Base-by-base conservation (phyloP, 2,329 filamentous ascomycete genomes). In the Xylariaceae sp. region DNA sequence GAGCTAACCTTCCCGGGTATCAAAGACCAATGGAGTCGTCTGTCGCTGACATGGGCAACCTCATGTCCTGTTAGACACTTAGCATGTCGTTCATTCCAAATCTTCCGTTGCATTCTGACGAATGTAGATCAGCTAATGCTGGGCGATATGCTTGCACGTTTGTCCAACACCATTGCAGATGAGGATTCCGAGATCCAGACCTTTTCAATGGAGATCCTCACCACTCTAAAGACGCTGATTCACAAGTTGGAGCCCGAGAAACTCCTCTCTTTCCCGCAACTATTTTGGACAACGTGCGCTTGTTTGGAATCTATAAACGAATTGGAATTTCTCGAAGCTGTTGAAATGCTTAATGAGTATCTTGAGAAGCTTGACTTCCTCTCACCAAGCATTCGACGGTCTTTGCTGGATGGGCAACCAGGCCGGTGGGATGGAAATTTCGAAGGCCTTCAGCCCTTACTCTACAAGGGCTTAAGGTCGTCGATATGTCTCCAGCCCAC, bases 281-380 rank as follows among this genome's bases (percentile, higher is more conserved):
- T 98, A 1, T 97, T 98, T 65, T 98, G 94, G 94, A 95, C 91
- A 1, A 95, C 88, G 0, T 96, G 90, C 56, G 93, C 93, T 9
- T 98, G 93, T 60, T 70, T 98, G 16, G 90, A 97, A 57, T 97
- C 93, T 0, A 95, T 97, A 57, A 95, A 97, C 50, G 94, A 98
- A 64, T 79, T 85, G 17, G 93, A 98, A 58, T 98, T 95, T 49
- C 78, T 93, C 47, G 93, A 96, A 60, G 89, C 87, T 17, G 72
- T 96, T 11, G 84, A 87, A 39, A 96, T 98, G 87, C 75, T 98
- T 9, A 87, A 95, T 44, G 86, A 87, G 56, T 81, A 95, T 28
- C 67, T 98, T 17, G 78, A 81, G 51, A 95, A 93, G 61, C 71
- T 97, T 17, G 87, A 98, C 61, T 76, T 98, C 34, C 76, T 78